phyloP scores from a whole-genome alignment of 2,329 filamentous ascomycete genomes.

The Aaosphaeria pasadenensis region DNA sequence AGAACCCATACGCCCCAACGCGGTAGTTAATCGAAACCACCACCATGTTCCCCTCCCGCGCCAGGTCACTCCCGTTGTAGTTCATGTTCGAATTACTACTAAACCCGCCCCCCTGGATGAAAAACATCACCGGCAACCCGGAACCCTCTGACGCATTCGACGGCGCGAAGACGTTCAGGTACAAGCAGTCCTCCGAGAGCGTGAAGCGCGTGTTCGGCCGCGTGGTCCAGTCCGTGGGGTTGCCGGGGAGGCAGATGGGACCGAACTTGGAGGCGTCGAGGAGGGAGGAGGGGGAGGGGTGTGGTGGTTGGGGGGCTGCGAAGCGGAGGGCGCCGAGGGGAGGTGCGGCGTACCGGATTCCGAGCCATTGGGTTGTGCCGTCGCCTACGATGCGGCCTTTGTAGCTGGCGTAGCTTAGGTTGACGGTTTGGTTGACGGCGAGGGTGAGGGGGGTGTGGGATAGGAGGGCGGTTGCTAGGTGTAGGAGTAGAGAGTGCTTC shows the following conservation, averaged over 20 bases:
- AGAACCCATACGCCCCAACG: conserved; percentile 70
- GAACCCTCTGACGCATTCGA: conserved; percentile 48
- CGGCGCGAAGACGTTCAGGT: conserved; percentile 63
- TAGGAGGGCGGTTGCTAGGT: neutral
- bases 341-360: conserved; percentile 68
- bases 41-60: conserved; percentile 59
- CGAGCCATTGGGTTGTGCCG: conserved; percentile 68
- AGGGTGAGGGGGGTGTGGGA: neutral
- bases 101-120: conserved; percentile 50
- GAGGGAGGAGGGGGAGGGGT: neutral
- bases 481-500: no score
- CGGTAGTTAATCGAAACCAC: conserved; percentile 75
- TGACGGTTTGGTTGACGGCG: conserved; percentile 45
- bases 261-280: conserved; percentile 18
- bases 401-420: conserved; percentile 65
- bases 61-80: conserved; percentile 62
- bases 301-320: conserved; percentile 47
- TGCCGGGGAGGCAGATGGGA: conserved; percentile 31
- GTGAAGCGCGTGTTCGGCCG: conserved; percentile 12
- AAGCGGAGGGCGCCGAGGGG: conserved; percentile 67
- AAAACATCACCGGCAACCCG: conserved; percentile 63
- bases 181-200: conserved; percentile 65
- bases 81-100: conserved; percentile 48
- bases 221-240: conserved; percentile 19
- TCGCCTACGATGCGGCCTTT: conserved; percentile 53